These are phyloP conservation scores for Tubosaeta sp. DNA, from an alignment of 768 basidiomycete genomes.

Conservation along the genomic window DNA sequence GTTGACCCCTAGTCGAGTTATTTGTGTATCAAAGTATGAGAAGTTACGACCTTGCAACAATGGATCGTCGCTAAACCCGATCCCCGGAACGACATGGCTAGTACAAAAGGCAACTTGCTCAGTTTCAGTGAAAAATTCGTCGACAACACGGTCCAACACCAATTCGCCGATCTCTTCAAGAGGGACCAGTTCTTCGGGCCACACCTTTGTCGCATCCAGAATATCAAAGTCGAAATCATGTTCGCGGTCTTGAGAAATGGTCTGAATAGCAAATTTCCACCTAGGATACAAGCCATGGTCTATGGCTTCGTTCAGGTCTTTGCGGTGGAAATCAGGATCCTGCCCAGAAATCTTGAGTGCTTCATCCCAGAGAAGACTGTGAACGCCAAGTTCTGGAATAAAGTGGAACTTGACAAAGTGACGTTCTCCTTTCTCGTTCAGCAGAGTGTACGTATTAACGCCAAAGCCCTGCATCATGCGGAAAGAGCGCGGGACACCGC, in stretches of 20 bases:
- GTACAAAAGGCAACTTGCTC: constrained; percentile 93
- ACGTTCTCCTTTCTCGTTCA: constrained; percentile 62
- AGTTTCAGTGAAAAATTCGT: constrained; percentile 81
- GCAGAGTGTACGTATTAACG: constrained; percentile 79
- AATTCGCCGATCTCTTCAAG: constrained; percentile 75
- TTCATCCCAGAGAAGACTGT: constrained; percentile 87
- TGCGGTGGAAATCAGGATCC: constrained; percentile 89
- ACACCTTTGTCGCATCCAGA: constrained; percentile 81
- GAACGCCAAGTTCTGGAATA: constrained; percentile 76
- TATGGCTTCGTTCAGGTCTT: constrained; percentile 84
- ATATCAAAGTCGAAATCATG: constrained; percentile 86
- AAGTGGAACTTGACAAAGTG: constrained; percentile 90
- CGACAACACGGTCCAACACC: constrained; percentile 55
- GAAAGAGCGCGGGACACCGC: constrained; percentile 78
- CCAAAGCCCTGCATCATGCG: constrained; percentile 90
- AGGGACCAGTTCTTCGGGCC: constrained; percentile 80
- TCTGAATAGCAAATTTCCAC: constrained; percentile 70
- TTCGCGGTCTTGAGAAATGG: constrained; percentile 64
- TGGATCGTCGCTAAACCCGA: constrained; percentile 73
- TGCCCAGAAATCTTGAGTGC: constrained; percentile 78
- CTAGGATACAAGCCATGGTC: constrained; percentile 63
- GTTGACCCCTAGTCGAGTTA: constrained; percentile 76
- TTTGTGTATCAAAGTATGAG: constrained; percentile 83
- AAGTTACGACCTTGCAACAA: constrained; percentile 84
- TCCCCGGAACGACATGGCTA: constrained; percentile 51